Evolutionary conservation across 2,329 filamentous ascomycete genomes (phyloP), one percentile per base, ranked within the genome.

Genomic region (Aspergillus texensis): DNA sequence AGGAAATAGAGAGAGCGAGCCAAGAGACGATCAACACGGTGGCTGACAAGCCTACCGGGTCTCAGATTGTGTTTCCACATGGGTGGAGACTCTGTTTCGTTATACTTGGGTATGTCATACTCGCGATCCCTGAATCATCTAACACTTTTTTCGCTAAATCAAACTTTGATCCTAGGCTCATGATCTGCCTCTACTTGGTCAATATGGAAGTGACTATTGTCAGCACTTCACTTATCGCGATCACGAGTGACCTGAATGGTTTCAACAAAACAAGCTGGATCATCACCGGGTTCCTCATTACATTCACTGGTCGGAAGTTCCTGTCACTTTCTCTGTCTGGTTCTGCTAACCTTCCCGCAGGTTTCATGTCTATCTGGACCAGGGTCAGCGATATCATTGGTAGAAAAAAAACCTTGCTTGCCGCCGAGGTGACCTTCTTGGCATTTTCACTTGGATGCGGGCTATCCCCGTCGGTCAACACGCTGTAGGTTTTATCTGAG

Each of bases 181-280:
- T 74, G 55, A 69, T 72, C 58, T 62, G 71, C 10, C 71, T 73
- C 55, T 78, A 74, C 43, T 67, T 78, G 16, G 70, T 72, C 19
- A 76, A 74, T 53, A 36, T 78, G 24, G 74, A 78, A 61, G 67
- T 73, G n/a, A 72, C 75, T 4, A 73, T 78, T 30, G 74, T 76
- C 4, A 78, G 75, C 63, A 78, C 76, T 1, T 71, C 75, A 5
- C 66, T 79, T 1, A 65, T 78, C 4, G 66, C 67, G 24, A 78
- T 78, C 55, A 76, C 74, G 3, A 69, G 78, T 63, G 68, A 71
- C 11, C 56, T 79, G 6, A 64, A 73, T 21, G 72, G 74, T 8
- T 78, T 77, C 34, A 63, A 70, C 16, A 72, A 72, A 41, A 74
- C 70, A 56, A 73, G 73, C 21, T 79, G 77, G 77, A 67, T 78